Evolutionary conservation across 2,329 filamentous ascomycete species (phyloP), one percentile per base, ranked within the genome.

Genomic region (Tolypocladium capitatum): DNA sequence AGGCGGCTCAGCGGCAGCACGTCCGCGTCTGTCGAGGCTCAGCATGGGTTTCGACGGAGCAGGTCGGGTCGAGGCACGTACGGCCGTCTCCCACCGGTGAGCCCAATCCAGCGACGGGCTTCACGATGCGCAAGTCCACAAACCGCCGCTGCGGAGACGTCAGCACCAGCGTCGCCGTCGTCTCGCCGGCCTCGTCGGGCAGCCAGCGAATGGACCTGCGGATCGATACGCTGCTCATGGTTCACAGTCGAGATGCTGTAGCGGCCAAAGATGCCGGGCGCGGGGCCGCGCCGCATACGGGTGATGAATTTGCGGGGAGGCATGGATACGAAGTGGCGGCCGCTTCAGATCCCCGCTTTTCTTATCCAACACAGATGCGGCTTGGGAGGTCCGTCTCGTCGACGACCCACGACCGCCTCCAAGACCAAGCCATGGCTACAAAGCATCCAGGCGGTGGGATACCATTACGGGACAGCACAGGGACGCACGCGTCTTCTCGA

Each of bases 151-250:
- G 58, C 1, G 76, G 74, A 3, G 78, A 78, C 0, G 81, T 84
- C 42, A 85, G 65, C 13, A 85, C 82, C 4, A 83, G 58, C 0
- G 81, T 84, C 2, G 72, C 74, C 0, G 81, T 85, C 16, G 76
- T 76, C 60, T 85, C 81, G 45, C 63, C 63, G n/a, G 71, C 60
- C 16, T 64, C 57, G 0, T 67, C 69, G 0, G 74, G 73, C 3
- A 75, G 64, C 75, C 78, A 81, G 50, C 72, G 72, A 53, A 84
- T 82, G 52, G 71, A 77, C 44, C 74, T 66, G 42, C 81, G 73
- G 46, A 73, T 59, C 0, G 80, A 83, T 38, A 84, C 76, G 54
- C 65, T 70, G 20, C 59, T 64, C 68, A 71, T 71, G 11, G n/a
- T 52, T 45, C 14, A 5, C 13, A 1, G 36, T 13, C 16, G 9